A percentile compares a stretch with the other conserved stretches of the same genome.
phyloP scores from a whole-genome alignment of 75 land plant species.

The Selaginella tamariscina region DNA sequence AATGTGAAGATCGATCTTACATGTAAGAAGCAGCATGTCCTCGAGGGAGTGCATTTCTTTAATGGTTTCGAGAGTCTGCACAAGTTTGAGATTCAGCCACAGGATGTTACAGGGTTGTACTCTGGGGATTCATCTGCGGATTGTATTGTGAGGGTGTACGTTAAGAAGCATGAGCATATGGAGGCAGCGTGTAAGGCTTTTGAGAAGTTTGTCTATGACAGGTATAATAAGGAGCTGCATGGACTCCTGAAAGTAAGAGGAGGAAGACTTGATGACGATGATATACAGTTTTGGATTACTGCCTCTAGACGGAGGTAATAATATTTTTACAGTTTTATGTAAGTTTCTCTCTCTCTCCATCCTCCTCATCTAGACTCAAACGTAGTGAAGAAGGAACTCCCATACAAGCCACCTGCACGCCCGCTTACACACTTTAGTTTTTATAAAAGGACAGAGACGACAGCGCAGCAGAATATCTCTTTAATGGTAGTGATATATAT shows the following conservation, averaged over 20 bases:
- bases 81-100: neutral
- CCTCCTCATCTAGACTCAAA: too few species aligned
- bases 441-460: too few species aligned
- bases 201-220: slow-evolving; percentile 67
- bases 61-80: neutral
- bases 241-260: slow-evolving; percentile 74
- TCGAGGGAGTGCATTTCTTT: slow-evolving; percentile 32
- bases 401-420: too few species aligned
- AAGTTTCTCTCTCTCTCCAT: too few species aligned
- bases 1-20: slow-evolving; percentile 82
- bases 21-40: slow-evolving; percentile 62
- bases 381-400: too few species aligned
- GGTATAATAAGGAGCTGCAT: slow-evolving; percentile 67
- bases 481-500: too few species aligned
- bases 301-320: too few species aligned
- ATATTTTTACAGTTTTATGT: too few species aligned
- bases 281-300: too few species aligned
- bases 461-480: too few species aligned
- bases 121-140: slow-evolving; percentile 41
- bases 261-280: too few species aligned
- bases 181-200: slow-evolving; percentile 81
- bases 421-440: too few species aligned
- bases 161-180: slow-evolving; percentile 82
- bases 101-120: neutral
- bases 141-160: slow-evolving; percentile 75